These are phyloP conservation scores for Cicer judaicum DNA, from an alignment of 306 rosid species.

Conservation along the genomic window DNA sequence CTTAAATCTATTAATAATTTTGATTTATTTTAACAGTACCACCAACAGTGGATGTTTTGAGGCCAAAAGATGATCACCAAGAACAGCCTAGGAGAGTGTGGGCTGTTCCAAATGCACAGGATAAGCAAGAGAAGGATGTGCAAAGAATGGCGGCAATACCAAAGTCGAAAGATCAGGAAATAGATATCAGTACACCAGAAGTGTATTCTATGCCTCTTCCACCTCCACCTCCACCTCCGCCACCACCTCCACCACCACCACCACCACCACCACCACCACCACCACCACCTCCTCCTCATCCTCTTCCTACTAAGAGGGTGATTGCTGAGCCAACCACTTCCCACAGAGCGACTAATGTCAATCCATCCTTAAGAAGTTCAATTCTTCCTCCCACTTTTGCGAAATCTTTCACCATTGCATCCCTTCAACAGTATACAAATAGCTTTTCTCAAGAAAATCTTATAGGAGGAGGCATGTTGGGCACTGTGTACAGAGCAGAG, in stretches of 20 bases:
- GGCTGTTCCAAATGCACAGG: constrained; percentile 61
- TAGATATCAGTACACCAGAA: constrained; percentile 61
- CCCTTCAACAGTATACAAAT: constrained; percentile 93
- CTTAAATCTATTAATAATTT: constrained; percentile 31
- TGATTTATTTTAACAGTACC: constrained; percentile 53
- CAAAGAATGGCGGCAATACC: constrained; percentile 55
- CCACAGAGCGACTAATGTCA: constrained; percentile 47
- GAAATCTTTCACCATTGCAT: constrained; percentile 78
- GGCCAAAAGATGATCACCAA: constrained; percentile 60
- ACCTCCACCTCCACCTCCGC: constrained; percentile 16
- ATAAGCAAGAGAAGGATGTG: constrained; percentile 56
- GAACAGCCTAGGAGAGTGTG: constrained; percentile 57
- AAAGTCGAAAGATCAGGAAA: constrained; percentile 60
- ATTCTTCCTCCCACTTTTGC: constrained; percentile 55
- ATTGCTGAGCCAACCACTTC: constrained; percentile 61
- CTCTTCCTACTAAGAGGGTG: constrained; percentile 61
- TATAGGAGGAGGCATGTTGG: constrained; percentile 89
- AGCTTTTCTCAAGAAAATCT: constrained; percentile 92
- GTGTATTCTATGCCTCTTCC: constrained; percentile 66
- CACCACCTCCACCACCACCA: constrained; percentile 47
- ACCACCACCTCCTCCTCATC: constrained; percentile 57
- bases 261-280: constrained; percentile 60
- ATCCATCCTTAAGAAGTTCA: constrained; percentile 53
- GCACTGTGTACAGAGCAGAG: constrained; percentile 88
- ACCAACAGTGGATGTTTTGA: constrained; percentile 53